A percentile compares a stretch with the other conserved stretches of the same genome.
Conservation (phyloP, 306 rosid genomes). For the Pueraria montana region DNA sequence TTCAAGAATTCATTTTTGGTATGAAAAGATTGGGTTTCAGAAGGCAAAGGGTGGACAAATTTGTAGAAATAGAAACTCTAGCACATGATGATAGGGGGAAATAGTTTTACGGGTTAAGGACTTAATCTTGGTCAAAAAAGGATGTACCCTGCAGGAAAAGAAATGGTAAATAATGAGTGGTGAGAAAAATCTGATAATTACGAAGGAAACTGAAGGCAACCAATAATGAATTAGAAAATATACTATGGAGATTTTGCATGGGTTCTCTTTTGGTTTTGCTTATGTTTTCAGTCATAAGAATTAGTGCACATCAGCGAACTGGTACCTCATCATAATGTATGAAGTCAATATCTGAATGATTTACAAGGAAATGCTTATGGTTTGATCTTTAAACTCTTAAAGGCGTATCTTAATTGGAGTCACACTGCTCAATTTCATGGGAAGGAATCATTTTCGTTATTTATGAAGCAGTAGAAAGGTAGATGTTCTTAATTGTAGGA, state of each 20-base stretch:
- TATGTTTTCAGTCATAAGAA: background rate
- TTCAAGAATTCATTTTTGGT: slow-evolving; percentile 4
- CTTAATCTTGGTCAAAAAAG: background rate
- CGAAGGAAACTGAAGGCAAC: background rate
- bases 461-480: background rate
- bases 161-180: background rate
- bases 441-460: background rate
- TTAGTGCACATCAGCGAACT: background rate
- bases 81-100: background rate
- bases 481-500: background rate
- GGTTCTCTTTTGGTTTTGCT: background rate
- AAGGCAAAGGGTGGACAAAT: background rate
- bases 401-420: background rate
- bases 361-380: slow-evolving; percentile 6
- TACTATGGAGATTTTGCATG: background rate
- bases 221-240: background rate
- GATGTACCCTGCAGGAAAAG: background rate
- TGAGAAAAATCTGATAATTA: background rate
- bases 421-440: background rate
- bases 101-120: background rate
- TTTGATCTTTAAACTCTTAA: background rate
- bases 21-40: background rate
- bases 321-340: background rate
- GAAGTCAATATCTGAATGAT: background rate
- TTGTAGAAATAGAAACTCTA: background rate